Evolutionary conservation across 345 rosid species (phyloP), one percentile per base, ranked within the genome.

Genomic region (Eucalyptus albens): DNA sequence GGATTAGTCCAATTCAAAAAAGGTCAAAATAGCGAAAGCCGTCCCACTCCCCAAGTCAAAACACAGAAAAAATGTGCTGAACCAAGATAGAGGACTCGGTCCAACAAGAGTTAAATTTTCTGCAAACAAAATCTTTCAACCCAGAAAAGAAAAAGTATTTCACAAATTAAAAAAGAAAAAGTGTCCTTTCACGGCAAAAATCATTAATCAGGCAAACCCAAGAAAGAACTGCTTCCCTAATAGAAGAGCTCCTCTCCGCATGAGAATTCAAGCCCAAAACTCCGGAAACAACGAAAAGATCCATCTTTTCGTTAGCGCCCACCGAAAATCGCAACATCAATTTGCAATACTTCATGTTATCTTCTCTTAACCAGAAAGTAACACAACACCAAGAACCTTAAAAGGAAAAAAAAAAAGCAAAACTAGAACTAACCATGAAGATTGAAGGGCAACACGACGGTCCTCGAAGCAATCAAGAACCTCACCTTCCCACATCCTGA

Each of bases 401-500:
- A 81, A 59, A 31, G 13, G 26, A 42, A 60, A 86, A 67, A 67
- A 4, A 67, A 59, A 3, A 86, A 24, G 1, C 62, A 50, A 9
- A 87, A 19, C 65, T 33, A 4, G 27, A n/a, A 90, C 93, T 40
- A 31, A 97, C 99, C 98, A 97, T 83, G 95, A 88, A 53, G 99
- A 95, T 94, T 97, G 94, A 82, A 95, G 90, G 89, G 98, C 97
- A 88, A 97, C 87, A 50, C 93, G 96, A 91, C 95, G 97, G 93
- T 97, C 96, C 56, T 96, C 96, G 69, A 94, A 92, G 93, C 96
- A 96, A 92, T 94, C 98, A 87, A 95, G 94, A 33, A 96, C 94
- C 89, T 94, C 97, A 60, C 98, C 98, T 94, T 97, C 99, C 99
- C 99, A 97, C 95, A 97, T 93, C 92, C 99, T 94, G 6, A 97